Conservation (phyloP, 2,329 filamentous ascomycete genomes). For the Sporothrix pallida region DNA sequence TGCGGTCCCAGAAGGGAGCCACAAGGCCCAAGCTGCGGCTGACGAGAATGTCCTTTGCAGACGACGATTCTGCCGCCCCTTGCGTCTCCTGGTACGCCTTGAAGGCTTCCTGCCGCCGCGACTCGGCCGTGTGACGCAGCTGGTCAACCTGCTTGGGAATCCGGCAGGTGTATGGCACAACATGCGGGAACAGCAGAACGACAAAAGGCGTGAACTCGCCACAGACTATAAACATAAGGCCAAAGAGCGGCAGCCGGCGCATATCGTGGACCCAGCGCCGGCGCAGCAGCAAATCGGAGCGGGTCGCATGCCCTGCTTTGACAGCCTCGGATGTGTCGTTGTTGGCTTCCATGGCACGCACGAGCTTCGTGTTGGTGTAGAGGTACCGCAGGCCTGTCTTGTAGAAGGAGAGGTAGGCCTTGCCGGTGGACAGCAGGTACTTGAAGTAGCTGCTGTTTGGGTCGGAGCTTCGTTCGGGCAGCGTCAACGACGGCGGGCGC, state of each 20-base stretch:
- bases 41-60: slow-evolving; percentile 47
- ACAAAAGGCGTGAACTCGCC: slow-evolving; percentile 87
- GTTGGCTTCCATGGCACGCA: slow-evolving; percentile 33
- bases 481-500: slow-evolving; percentile 70
- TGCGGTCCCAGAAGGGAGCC: slow-evolving; percentile 56
- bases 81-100: background rate
- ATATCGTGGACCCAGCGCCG: slow-evolving; percentile 73
- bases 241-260: slow-evolving; percentile 79
- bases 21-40: slow-evolving; percentile 54
- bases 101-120: slow-evolving; percentile 57
- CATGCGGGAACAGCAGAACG: slow-evolving; percentile 69
- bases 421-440: slow-evolving; percentile 68
- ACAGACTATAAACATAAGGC: slow-evolving; percentile 73
- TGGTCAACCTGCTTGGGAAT: slow-evolving; percentile 76
- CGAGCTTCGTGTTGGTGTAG: slow-evolving; percentile 60
- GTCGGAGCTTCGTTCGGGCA: slow-evolving; percentile 61
- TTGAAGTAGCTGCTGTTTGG: slow-evolving; percentile 49
- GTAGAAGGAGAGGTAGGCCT: slow-evolving; percentile 84
- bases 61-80: slow-evolving; percentile 27
- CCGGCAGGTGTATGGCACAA: slow-evolving; percentile 82
- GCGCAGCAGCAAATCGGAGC: slow-evolving; percentile 74
- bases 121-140: slow-evolving; percentile 56
- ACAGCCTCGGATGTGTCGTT: slow-evolving; percentile 46
- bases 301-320: slow-evolving; percentile 47
- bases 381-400: slow-evolving; percentile 81